Evolutionary conservation across 2,329 filamentous ascomycete genomes (phyloP).

Genomic region (Ophiocordyceps sinensis): DNA sequence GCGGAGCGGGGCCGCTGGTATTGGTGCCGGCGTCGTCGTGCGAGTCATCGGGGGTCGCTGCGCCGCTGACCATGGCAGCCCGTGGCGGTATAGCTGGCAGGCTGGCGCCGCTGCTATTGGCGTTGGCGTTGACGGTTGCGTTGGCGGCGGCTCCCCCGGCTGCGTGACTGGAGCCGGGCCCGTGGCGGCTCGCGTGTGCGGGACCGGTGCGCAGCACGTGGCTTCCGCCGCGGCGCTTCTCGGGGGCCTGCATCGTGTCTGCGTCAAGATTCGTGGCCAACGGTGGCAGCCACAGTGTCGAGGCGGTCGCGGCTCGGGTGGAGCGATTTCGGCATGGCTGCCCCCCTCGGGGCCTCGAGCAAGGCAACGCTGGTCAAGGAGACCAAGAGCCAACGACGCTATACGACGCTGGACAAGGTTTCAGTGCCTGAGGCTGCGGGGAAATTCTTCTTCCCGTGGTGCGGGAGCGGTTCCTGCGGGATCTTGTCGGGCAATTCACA

Average conservation of each 20-base stretch:
- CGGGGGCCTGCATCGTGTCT: constrained; percentile 22
- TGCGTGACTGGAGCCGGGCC: background rate
- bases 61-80: background rate
- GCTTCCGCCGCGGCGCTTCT: constrained; percentile 27
- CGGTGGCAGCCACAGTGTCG: constrained; percentile 7
- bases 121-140: constrained; percentile 1
- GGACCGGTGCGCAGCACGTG: constrained; percentile 9
- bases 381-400: no score
- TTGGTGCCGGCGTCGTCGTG: background rate
- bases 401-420: no score
- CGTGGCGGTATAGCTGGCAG: background rate
- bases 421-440: no score
- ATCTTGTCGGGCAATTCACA: no score
- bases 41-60: background rate
- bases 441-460: no score
- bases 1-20: no score
- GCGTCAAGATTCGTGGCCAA: constrained; percentile 1
- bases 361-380: no score
- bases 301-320: constrained; percentile 4
- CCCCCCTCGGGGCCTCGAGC: constrained; percentile 2
- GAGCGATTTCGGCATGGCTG: constrained; percentile 16
- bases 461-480: no score
- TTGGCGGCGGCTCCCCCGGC: background rate
- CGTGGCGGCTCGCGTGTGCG: constrained; percentile 7
- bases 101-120: constrained; percentile 5